These are phyloP conservation scores for Talaromyces marneffei DNA, from an alignment of 2,329 filamentous ascomycete genomes.

Conservation along the genomic window DNA sequence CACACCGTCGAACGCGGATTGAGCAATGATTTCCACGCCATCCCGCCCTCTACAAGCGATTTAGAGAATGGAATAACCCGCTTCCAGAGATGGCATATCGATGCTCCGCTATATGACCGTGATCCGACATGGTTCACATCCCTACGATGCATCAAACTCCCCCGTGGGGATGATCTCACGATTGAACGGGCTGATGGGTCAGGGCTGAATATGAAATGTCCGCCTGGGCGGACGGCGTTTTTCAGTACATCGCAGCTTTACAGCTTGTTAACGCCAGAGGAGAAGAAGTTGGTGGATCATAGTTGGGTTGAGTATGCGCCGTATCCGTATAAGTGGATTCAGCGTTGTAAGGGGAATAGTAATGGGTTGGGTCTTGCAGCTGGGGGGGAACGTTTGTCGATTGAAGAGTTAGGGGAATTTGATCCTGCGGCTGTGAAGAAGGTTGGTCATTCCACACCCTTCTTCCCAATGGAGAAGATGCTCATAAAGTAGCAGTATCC, in stretches of 20 bases:
- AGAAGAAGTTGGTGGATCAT: constrained; percentile 38
- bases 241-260: constrained; percentile 13
- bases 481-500: constrained; percentile 32
- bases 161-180: constrained; percentile 31
- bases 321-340: constrained; percentile 43
- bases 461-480: not conserved
- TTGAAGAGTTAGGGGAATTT: constrained; percentile 9
- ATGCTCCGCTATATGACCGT: constrained; percentile 41
- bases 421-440: constrained; percentile 9
- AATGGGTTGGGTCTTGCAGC: constrained; percentile 36
- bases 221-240: constrained; percentile 5
- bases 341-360: constrained; percentile 35
- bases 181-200: constrained; percentile 41
- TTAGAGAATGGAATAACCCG: constrained; percentile 40
- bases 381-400: not conserved
- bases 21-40: constrained; percentile 35
- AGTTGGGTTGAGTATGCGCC: constrained; percentile 45
- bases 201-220: constrained; percentile 6
- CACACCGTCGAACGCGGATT: constrained; percentile 8
- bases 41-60: constrained; percentile 28
- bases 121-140: constrained; percentile 43
- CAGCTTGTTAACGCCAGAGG: constrained; percentile 37
- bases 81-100: constrained; percentile 48
- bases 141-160: constrained; percentile 36
- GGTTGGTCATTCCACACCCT: not conserved